Evolutionary conservation across 352 stramenopile species (phyloP).

Genomic region (Pilasporangium apinafurcum): DNA sequence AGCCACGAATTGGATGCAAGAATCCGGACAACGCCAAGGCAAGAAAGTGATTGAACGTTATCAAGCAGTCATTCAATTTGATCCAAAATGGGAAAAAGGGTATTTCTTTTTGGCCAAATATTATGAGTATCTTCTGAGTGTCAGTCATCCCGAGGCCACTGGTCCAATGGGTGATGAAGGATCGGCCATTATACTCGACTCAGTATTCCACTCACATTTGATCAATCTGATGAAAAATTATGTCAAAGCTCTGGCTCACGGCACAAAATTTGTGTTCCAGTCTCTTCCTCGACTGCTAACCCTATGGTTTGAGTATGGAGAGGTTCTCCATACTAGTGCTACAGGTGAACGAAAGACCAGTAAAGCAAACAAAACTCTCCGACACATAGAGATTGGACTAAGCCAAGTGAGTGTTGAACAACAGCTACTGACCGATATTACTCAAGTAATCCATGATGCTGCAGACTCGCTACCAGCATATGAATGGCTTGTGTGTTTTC

Average conservation of each 20-base stretch:
- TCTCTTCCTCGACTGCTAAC: conserved; percentile 96
- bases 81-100: conserved; percentile 92
- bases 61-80: conserved; percentile 90
- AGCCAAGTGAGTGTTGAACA: conserved; percentile 53
- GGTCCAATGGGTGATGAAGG: conserved; percentile 33
- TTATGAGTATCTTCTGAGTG: conserved; percentile 87
- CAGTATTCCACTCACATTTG: conserved; percentile 59
- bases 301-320: conserved; percentile 96
- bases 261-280: conserved; percentile 97
- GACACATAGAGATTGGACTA: conserved; percentile 48
- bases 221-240: conserved; percentile 94
- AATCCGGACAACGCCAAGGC: conserved; percentile 90
- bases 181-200: conserved; percentile 34
- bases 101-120: conserved; percentile 90
- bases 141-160: conserved; percentile 48
- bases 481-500: conserved; percentile 97
- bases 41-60: conserved; percentile 93
- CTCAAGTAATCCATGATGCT: conserved; percentile 50
- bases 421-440: conserved; percentile 64
- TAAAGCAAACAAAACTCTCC: conserved; percentile 55
- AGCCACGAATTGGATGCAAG: conserved; percentile 95
- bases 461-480: conserved; percentile 63
- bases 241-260: conserved; percentile 70
- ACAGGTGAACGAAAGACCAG: conserved; percentile 17
- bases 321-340: conserved; percentile 44